phyloP scores from a whole-genome alignment of 2,329 filamentous ascomycete genomes.

The Hypoxylon sp. region DNA sequence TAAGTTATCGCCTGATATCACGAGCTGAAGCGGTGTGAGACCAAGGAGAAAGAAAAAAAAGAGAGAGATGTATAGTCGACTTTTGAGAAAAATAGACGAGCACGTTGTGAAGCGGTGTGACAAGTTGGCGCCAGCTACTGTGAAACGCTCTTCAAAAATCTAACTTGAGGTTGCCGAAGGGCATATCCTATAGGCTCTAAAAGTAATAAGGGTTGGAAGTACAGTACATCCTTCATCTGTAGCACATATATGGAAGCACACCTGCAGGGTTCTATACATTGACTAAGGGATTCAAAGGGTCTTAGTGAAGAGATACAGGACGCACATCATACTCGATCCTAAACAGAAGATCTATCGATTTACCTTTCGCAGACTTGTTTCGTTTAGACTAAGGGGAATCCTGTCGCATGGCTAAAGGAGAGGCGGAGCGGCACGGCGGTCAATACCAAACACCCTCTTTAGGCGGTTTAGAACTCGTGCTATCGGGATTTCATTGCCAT shows the following conservation, averaged over 20 bases:
- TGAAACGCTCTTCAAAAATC: slow-evolving; percentile 18
- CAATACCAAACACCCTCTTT: slow-evolving; percentile 27
- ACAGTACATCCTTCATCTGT: slow-evolving; percentile 34
- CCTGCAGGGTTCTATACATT: slow-evolving; percentile 33
- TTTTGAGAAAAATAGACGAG: slow-evolving; percentile 15
- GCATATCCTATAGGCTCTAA: slow-evolving; percentile 26
- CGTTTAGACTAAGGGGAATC: slow-evolving; percentile 25
- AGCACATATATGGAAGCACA: slow-evolving; percentile 20
- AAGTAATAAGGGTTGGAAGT: slow-evolving; percentile 23
- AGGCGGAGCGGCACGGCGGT: slow-evolving; percentile 27
- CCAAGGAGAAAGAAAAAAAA: slow-evolving; percentile 8
- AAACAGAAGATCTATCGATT: slow-evolving; percentile 32
- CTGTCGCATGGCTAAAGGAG: slow-evolving; percentile 33
- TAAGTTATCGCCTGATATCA: slow-evolving; percentile 24
- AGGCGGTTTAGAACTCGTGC: slow-evolving; percentile 14
- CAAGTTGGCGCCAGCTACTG: slow-evolving; percentile 21
- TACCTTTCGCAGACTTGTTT: slow-evolving; percentile 22
- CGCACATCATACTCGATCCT: slow-evolving; percentile 39
- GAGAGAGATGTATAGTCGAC: slow-evolving; percentile 1
- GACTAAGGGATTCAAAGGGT: slow-evolving; percentile 23
- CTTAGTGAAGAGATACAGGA: slow-evolving; percentile 32
- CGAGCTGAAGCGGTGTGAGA: slow-evolving; percentile 38
- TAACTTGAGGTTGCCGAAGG: slow-evolving; percentile 38
- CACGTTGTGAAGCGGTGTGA: slow-evolving; percentile 43
- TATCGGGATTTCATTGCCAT: slow-evolving; percentile 36